These are phyloP conservation scores for Pichia sp. DNA, from an alignment of 1,139 yeast species.

Conservation along the genomic window DNA sequence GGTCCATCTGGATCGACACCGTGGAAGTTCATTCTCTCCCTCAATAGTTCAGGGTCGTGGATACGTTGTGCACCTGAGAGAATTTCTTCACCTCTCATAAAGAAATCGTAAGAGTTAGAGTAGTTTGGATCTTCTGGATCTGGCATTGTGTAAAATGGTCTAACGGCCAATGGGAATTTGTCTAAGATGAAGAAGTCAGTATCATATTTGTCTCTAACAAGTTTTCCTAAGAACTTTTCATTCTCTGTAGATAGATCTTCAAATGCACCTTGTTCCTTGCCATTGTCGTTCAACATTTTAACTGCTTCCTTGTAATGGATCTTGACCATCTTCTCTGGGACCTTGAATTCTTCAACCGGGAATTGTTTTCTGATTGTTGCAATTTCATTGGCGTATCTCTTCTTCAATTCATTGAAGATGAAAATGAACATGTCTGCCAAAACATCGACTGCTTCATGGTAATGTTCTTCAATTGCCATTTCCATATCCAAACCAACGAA, in stretches of 20 bases:
- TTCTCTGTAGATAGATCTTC: constrained; percentile 93
- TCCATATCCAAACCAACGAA: constrained; percentile 96
- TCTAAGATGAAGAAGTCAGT: constrained; percentile 97
- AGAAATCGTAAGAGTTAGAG: constrained; percentile 95
- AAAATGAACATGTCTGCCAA: constrained; percentile 83
- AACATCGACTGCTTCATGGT: constrained; percentile 86
- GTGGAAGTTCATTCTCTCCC: constrained; percentile 75
- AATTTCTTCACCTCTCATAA: constrained; percentile 99
- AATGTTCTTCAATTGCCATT: constrained; percentile 97
- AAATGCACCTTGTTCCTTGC: constrained; percentile 72
- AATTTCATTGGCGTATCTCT: constrained; percentile 76
- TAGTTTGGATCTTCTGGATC: constrained; percentile 86
- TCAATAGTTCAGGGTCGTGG: constrained; percentile 83
- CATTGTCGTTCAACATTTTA: constrained; percentile 77
- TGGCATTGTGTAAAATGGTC: constrained; percentile 99
- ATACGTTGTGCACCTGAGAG: constrained; percentile 98
- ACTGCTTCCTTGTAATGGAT: constrained; percentile 90
- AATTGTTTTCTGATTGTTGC: constrained; percentile 88
- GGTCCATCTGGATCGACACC: constrained; percentile 77
- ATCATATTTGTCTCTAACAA: constrained; percentile 89
- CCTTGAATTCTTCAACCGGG: constrained; percentile 95
- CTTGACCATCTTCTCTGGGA: constrained; percentile 89
- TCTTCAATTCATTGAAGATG: constrained; percentile 78
- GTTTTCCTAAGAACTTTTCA: constrained; percentile 86
- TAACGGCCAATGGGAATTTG: constrained; percentile 91